Evolutionary conservation across 805 yeast genomes (phyloP), one percentile per base, ranked within the genome.

Genomic region (Candida khao-thaluensis): DNA sequence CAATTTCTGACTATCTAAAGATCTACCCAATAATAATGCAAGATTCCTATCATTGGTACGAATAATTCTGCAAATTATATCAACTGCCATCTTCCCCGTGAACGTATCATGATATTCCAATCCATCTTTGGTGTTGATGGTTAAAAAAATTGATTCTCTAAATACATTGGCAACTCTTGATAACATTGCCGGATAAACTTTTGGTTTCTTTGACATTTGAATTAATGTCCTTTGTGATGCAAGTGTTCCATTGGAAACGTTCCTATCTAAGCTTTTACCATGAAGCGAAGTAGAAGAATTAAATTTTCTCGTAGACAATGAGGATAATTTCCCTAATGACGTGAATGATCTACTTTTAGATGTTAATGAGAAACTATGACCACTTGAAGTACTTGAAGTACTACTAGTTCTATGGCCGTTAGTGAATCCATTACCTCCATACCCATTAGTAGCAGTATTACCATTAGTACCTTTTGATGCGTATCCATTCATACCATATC

Each of bases 81-180:
- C 96, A 21, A 93, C 95, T 1, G 98, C 96, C 61, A 87, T 93
- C 16, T 86, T 72, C 23, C 99, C 99, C 0, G 96, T 84, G 55
- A 93, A 93, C 0, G 97, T 82, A 56, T 90, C 95, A 56, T 95
- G 84, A 62, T 89, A 91, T 45, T 88, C 84, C 50, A 90, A 73
- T 12, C 96, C 96, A 64, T 90, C 91, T 56, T 91, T 93, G 56
- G 83, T 84, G 47, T 86, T 79, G 43, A 88, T 87, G 2, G 89
- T 85, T 10, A 85, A 57, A 16, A 77, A 77, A 21, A 89, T 74
- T 16, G 79, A 67, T 43, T 82, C 86, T 47, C 80, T 77, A 60
- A 91, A 88, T 17, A 79, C 74, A 16, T 72, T 75, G 1, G 97
- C 95, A 12, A 93, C 98, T 35, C 79, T 72, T 4, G 96, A 87